Percentiles rank a stretch among this genome's conserved stretches.
Evolutionary conservation across 1,284 basidiomycete genomes (phyloP).

Genomic region (Bjerkandera adusta): DNA sequence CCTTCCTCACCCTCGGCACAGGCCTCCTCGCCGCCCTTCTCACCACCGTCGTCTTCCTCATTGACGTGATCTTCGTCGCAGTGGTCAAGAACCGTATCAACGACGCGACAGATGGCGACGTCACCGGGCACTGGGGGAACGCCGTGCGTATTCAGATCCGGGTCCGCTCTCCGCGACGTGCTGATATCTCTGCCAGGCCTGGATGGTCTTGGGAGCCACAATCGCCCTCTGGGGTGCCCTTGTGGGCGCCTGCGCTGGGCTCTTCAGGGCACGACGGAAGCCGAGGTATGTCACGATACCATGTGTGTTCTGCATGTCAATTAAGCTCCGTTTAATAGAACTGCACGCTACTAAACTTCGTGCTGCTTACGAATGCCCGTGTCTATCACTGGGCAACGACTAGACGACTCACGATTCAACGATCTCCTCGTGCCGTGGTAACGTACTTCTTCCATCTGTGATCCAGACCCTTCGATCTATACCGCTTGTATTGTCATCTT

Average conservation of each 20-base stretch:
- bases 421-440: no score
- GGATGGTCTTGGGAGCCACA: conserved; percentile 51
- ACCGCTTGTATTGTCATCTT: no score
- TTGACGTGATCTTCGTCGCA: conserved; percentile 52
- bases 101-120: conserved; percentile 37
- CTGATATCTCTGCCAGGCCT: conserved; percentile 35
- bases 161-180: background rate
- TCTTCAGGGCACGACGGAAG: conserved; percentile 27
- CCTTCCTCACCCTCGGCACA: conserved; percentile 21
- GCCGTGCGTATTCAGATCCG: conserved; percentile 35
- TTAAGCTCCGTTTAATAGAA: no score
- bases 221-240: conserved; percentile 47
- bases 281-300: conserved; percentile 4
- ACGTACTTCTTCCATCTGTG: no score
- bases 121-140: conserved; percentile 45
- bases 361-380: background rate
- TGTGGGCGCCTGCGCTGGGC: conserved; percentile 38
- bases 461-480: no score
- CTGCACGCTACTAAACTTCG: no score
- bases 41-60: conserved; percentile 49
- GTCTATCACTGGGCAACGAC: background rate
- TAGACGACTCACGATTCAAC: background rate
- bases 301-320: no score
- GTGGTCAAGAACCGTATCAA: conserved; percentile 41
- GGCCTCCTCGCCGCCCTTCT: conserved; percentile 38